These are phyloP conservation scores for Geotrichum carabidarum DNA, from an alignment of 1,139 yeast species.

Conservation along the genomic window DNA sequence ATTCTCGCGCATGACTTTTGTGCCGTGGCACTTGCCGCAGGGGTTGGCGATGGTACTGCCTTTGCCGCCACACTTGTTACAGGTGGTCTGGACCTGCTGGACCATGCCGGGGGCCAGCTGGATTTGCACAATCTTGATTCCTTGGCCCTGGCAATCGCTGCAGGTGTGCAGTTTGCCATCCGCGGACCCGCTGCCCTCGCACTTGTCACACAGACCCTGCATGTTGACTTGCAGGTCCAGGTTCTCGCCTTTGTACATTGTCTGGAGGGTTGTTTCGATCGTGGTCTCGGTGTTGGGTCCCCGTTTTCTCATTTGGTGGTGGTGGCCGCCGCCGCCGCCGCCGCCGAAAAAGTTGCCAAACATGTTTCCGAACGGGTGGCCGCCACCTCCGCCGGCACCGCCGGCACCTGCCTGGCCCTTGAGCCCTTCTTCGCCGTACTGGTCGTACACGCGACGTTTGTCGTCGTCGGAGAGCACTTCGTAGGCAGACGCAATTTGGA, in stretches of 20 bases:
- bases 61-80: conserved; percentile 75
- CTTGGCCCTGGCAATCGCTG: conserved; percentile 66
- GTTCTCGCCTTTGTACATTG: conserved; percentile 64
- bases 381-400: conserved; percentile 30
- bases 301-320: conserved; percentile 39
- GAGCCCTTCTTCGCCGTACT: conserved; percentile 79
- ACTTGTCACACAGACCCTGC: conserved; percentile 67
- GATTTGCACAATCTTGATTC: conserved; percentile 58
- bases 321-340: conserved; percentile 44
- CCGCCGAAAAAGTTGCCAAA: conserved; percentile 76
- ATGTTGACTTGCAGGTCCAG: conserved; percentile 60
- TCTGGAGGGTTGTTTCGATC: conserved; percentile 53
- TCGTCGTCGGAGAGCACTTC: conserved; percentile 76
- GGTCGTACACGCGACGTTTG: conserved; percentile 68
- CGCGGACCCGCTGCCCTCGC: conserved; percentile 80
- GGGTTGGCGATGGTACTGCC: conserved; percentile 62
- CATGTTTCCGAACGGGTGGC: conserved; percentile 47
- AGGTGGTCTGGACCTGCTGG: conserved; percentile 72
- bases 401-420: conserved; percentile 33
- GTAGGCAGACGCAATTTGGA: conserved; percentile 90
- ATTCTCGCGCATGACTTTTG: conserved; percentile 52
- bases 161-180: conserved; percentile 70
- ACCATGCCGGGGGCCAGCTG: conserved; percentile 89
- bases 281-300: conserved; percentile 64
- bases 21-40: conserved; percentile 69